Percentiles rank a stretch among this genome's conserved stretches.
phyloP scores from a whole-genome alignment of 495 filamentous ascomycete species.

The Penicillium taxi region DNA sequence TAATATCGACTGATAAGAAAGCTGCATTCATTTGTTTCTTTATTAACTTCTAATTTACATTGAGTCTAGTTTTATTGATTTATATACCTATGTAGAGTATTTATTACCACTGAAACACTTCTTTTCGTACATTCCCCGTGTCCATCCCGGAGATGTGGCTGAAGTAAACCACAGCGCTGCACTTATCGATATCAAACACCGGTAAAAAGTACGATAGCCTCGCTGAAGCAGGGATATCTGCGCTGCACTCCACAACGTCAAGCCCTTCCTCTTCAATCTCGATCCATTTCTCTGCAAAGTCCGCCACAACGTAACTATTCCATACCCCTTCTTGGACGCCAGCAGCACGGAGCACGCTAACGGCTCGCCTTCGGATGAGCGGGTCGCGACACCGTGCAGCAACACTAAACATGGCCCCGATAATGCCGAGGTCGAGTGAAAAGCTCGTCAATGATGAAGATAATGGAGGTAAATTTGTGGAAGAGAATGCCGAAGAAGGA shows the following conservation, averaged over 20 bases:
- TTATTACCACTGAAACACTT: constrained; percentile 3
- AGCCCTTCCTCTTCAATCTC: constrained; percentile 44
- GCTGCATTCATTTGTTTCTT: too few relatives aligned
- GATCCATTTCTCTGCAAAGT: constrained; percentile 47
- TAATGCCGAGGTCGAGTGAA: constrained; percentile 37
- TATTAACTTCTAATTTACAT: too few relatives aligned
- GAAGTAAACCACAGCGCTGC: constrained; percentile 3
- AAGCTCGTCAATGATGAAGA: constrained; percentile 6
- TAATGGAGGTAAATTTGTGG: not conserved
- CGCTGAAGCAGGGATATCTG: constrained; percentile 2
- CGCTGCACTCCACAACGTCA: not conserved
- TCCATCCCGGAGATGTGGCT: constrained; percentile 1
- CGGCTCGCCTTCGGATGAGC: constrained; percentile 45
- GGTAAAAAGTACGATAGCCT: constrained; percentile 1
- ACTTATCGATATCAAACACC: constrained; percentile 3
- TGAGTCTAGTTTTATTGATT: too few relatives aligned
- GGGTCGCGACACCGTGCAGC: constrained; percentile 54
- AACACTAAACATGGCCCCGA: constrained; percentile 47
- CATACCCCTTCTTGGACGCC: constrained; percentile 56
- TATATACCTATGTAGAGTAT: too few relatives aligned
- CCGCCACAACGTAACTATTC: constrained; percentile 50
- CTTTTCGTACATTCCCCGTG: constrained; percentile 1
- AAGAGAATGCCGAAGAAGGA: not conserved
- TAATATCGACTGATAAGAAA: too few relatives aligned
- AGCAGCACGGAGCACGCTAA: constrained; percentile 44